Percentiles rank a stretch among this genome's conserved stretches.
These are phyloP conservation scores for Alternaria panax DNA, from an alignment of 2,329 filamentous ascomycete genomes.

Conservation along the genomic window DNA sequence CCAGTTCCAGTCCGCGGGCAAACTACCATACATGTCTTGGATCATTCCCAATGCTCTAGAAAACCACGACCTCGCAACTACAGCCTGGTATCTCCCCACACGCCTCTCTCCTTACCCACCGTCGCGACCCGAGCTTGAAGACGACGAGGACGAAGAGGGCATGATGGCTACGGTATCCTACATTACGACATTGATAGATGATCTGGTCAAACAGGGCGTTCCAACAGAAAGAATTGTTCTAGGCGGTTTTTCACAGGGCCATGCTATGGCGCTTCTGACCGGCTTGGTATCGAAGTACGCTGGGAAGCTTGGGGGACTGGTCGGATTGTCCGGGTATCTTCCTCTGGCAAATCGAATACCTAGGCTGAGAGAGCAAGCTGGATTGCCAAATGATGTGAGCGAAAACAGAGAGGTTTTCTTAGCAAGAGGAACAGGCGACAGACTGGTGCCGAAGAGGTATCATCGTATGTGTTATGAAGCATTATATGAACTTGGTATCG, in stretches of 20 bases:
- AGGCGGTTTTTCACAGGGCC: slow-evolving; percentile 59
- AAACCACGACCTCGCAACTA: slow-evolving; percentile 55
- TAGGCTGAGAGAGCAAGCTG: slow-evolving; percentile 48
- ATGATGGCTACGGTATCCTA: slow-evolving; percentile 52
- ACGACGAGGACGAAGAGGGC: slow-evolving; percentile 57
- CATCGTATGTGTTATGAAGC: slow-evolving; percentile 54
- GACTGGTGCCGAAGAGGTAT: slow-evolving; percentile 56
- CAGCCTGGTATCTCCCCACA: slow-evolving; percentile 58
- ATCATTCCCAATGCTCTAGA: slow-evolving; percentile 59
- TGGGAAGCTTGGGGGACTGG: slow-evolving; percentile 52
- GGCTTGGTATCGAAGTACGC: slow-evolving; percentile 53
- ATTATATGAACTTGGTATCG: slow-evolving; percentile 51
- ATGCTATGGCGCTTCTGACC: slow-evolving; percentile 55
- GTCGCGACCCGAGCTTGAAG: slow-evolving; percentile 53
- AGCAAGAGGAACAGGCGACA: slow-evolving; percentile 57
- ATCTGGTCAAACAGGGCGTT: slow-evolving; percentile 52
- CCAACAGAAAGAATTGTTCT: slow-evolving; percentile 55
- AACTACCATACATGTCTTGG: slow-evolving; percentile 59
- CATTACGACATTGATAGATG: slow-evolving; percentile 53
- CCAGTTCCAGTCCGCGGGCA: slow-evolving; percentile 58
- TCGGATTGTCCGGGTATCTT: slow-evolving; percentile 58
- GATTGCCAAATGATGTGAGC: slow-evolving; percentile 42
- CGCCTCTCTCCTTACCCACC: slow-evolving; percentile 51
- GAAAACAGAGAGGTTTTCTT: slow-evolving; percentile 55
- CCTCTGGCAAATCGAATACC: slow-evolving; percentile 52